Conservation (phyloP, 2,329 filamentous ascomycete species). For the Diplodia seriata region DNA sequence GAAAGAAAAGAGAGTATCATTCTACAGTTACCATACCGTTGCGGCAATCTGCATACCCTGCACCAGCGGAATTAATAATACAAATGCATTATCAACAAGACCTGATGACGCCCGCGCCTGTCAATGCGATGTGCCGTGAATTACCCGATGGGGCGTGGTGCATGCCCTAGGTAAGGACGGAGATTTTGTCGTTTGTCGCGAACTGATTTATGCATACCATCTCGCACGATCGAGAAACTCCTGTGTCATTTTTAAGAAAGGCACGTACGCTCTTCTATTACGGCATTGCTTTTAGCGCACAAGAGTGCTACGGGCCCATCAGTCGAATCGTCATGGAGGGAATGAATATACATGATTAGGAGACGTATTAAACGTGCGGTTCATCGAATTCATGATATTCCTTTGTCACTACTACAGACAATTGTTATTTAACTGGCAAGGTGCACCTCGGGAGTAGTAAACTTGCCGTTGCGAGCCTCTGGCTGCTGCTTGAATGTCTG, state of each 20-base stretch:
- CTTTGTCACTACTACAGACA: background rate
- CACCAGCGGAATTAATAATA: background rate
- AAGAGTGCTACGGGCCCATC: background rate
- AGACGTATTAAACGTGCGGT: too few relatives aligned
- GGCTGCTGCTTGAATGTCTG: background rate
- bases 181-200: background rate
- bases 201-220: background rate
- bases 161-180: background rate
- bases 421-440: background rate
- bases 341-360: too few relatives aligned
- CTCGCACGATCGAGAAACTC: background rate
- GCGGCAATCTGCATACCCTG: background rate
- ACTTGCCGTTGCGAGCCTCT: background rate
- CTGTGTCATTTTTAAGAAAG: background rate
- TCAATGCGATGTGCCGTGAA: constrained; percentile 13
- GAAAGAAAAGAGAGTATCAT: background rate
- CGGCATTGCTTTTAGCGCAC: background rate
- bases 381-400: background rate
- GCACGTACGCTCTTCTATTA: background rate
- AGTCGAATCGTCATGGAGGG: too few relatives aligned
- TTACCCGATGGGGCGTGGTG: background rate
- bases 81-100: background rate
- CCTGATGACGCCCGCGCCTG: background rate
- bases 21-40: background rate
- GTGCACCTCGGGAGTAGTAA: background rate